Percentiles rank a stretch among this genome's conserved stretches.
Conservation (phyloP, 148 eudicot genomes). For the Bassia scoparia region DNA sequence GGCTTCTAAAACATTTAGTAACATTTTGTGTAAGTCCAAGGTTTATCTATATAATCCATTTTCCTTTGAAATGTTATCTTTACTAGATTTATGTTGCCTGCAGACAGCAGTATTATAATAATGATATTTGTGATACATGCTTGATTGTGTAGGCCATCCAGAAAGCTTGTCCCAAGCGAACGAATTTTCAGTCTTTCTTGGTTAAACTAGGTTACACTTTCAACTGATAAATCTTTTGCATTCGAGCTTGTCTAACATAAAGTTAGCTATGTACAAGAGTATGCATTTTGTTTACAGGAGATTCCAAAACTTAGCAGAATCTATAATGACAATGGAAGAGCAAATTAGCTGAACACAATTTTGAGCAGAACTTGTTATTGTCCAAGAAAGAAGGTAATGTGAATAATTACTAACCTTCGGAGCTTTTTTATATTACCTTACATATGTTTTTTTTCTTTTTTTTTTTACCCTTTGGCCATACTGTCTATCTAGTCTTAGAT, state of each 20-base stretch:
- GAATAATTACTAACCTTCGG: neutral
- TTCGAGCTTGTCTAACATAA: neutral
- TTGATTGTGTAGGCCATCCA: constrained; percentile 10
- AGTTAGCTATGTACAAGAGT: neutral
- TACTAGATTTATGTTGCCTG: neutral
- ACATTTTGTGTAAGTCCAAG: constrained; percentile 20
- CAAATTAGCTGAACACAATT: constrained; percentile 13
- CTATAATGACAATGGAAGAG: constrained; percentile 19
- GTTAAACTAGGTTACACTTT: constrained; percentile 13
- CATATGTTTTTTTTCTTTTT: neutral
- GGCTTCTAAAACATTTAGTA: constrained; percentile 9
- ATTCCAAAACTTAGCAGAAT: constrained; percentile 14
- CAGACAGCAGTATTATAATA: neutral
- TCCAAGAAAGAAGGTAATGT: constrained; percentile 26
- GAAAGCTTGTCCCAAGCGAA: constrained; percentile 2
- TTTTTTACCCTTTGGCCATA: neutral
- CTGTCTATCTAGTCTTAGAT: neutral
- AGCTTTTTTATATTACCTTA: neutral
- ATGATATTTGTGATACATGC: neutral
- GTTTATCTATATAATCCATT: neutral
- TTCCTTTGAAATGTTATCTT: neutral
- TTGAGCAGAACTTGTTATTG: constrained; percentile 17
- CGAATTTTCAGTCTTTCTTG: neutral
- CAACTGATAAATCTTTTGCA: neutral
- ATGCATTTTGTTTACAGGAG: neutral